Percentiles rank a stretch among this genome's conserved stretches.
Conservation (phyloP, 225 moss, liverwort and hornwort species). For the Antitrichia curtipendula region DNA sequence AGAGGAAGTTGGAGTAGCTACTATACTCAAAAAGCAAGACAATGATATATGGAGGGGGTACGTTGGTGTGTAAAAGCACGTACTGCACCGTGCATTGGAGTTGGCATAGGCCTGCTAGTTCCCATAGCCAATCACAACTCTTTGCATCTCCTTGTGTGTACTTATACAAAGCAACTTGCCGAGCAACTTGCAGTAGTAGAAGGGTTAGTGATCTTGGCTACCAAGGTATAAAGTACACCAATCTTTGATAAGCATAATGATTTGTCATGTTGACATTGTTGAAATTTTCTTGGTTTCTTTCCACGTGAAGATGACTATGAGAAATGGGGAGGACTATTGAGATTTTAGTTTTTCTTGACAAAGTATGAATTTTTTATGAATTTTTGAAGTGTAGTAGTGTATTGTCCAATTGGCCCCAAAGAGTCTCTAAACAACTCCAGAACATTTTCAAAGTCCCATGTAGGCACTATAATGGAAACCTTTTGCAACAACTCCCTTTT, state of each 20-base stretch:
- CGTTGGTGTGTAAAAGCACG: background rate
- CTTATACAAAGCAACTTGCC: background rate
- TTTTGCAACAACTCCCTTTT: too few species aligned
- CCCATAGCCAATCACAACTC: background rate
- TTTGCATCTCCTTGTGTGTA: background rate
- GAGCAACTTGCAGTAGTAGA: background rate
- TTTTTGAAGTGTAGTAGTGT: background rate
- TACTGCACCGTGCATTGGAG: background rate
- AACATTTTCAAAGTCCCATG: too few species aligned
- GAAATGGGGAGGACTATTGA: too few species aligned
- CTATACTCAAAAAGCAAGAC: accelerated
- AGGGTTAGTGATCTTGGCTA: background rate
- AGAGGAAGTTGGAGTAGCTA: background rate
- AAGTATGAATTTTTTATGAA: background rate
- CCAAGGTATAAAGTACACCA: background rate
- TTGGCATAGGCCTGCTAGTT: background rate
- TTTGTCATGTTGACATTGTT: background rate
- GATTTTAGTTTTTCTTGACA: background rate
- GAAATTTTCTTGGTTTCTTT: background rate
- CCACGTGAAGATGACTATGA: too few species aligned
- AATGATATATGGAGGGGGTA: accelerated
- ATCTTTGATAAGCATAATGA: too few species aligned
- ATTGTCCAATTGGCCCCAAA: accelerated
- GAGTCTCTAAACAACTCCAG: background rate
- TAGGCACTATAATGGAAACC: too few species aligned